Base-by-base conservation (phyloP, 2,329 filamentous ascomycete species). In the Dactylonectria macrodidyma region DNA sequence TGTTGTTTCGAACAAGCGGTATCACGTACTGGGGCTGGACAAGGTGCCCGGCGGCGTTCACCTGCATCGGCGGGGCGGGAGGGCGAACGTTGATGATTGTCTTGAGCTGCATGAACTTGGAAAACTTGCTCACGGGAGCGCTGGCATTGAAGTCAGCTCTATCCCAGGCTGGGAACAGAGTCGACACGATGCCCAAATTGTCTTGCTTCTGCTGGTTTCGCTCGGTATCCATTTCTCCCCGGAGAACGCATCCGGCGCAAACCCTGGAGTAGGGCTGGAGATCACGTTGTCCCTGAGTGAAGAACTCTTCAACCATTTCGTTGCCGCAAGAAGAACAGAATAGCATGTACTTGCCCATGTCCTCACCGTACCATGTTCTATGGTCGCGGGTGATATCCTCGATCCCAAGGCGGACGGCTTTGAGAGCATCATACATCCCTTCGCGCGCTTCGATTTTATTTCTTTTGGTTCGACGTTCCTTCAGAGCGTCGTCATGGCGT, bases 261-360 rank as follows among this genome's bases (percentile, higher is more conserved):
- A 72, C 19, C 7, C 76, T 72, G 1, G 12, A 16, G 3, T 75
- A 63, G 1, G 72, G 74, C 3, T 3, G 66, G 10, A 41, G 8
- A 1, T 12, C 5, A 2, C 70, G 67, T 10, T 41, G 54, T 0
- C 48, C 8, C 2, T 36, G 24, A 0, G 66, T 61, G 52, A 78
- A 82, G 30, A 82, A 79, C 5, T 81, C 77, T n/a, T 71, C 33
- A 1, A 78, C 63, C 36, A 75, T 75, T 26, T 78, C 72, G 57
- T 80, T 78, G 1, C 81, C 81, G 19, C 81, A 82, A 1, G 78
- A 81, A 0, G 69, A 75, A 58, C 81, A 83, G 44, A 80, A 80
- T 0, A 73, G 9, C 3, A 76, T 54, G 2, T 65, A 22, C 3
- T 60, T 51, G 0, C 71, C 77, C 78, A 80, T 78, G 6, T 54